Evolutionary conservation across 176 grass and related monocot genomes (phyloP), one percentile per base, ranked within the genome.

Genomic region (Triticum turgidum): DNA sequence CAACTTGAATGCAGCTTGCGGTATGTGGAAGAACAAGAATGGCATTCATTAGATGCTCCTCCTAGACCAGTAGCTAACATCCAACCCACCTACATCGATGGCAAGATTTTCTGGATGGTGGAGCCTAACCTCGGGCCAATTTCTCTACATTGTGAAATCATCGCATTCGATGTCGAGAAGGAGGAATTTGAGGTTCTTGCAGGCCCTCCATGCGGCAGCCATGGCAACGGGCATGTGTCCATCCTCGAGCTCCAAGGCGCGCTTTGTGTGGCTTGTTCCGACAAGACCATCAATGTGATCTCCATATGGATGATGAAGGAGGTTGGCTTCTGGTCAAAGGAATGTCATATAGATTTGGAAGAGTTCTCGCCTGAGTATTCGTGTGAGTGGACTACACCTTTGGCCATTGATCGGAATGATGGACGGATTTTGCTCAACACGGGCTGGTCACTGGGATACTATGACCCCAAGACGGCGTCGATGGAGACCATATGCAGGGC

Each of bases 401-500:
- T 71, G 35, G 68, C 35, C 11, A 4, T 71, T 37, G 35, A 71
- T 12, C 35, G 4, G 12, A 71, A 71, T 11, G 68, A 22, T 71
- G 68, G 68, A 39, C 34, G 68, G 68, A 39, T 71, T 71, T 71
- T 71, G 68, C 68, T 71, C 35, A 71, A 71, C 3, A 71, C 68
- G 5, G 68, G 68, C 37, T 39, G 18, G 34, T 71, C 68, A 71
- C 1, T 71, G 35, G 68, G 68, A 10, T 71, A 71, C 34, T 39
- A 71, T 37, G 37, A 71, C 18, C 68, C 68, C 34, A 71, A 39
- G 68, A n/a, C 11, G 68, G 34, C 4, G 35, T 18, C 34, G 37
- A 35, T 71, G 37, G 20, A 71, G 37, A 71, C 34, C 34, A 71
- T 71, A 18, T n/a, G 20, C 68, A n/a, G 34, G 3, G 17, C 38